Evolutionary conservation across 331 rosid genomes (phyloP), one percentile per base, ranked within the genome.

Genomic region (Malus hybrid): DNA sequence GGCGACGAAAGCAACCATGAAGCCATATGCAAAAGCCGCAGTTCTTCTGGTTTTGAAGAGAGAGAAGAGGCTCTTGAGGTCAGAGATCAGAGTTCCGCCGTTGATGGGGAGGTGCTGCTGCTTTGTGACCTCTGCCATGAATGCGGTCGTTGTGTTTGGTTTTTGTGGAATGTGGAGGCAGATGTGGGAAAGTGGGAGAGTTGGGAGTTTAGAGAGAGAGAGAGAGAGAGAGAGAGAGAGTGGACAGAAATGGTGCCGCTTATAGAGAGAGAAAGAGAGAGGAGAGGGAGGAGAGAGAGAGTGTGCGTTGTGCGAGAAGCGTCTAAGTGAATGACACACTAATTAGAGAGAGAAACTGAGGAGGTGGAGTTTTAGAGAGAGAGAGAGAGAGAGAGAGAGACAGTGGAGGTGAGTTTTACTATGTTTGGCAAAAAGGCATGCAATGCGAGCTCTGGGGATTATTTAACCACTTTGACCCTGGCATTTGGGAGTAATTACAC

Each of bases 51-150:
- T 73, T 80, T 83, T 92, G 82, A 90, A 52, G 76, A 89, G 8
- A 69, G 92, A 50, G 81, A 90, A 81, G 78, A 90, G 87, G 69
- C 69, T 84, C 69, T 69, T 86, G 27, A 90, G 62, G 87, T 92
- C 99, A 6, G 92, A 75, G 81, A 73, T 24, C 12, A 85, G 31
- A 73, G 66, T 76, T 44, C 84, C 85, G 5, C 85, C 86, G 31
- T 81, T 86, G 68, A 79, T 67, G 60, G 92, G 88, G 15, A n/a
- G 75, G 73, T 79, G 80, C 67, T 86, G 80, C 67, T 86, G 84
- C 88, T 95, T 95, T 13, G 90, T 70, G 56, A 88, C 78, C 73
- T 90, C 96, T 10, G 96, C 93, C 99, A 92, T 92, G 84, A 84
- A 52, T 12, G 29, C 11, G 29, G 19, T 20, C 0, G 56, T 34